Evolutionary conservation across 768 basidiomycete genomes (phyloP).

Genomic region (Russula vinacea): DNA sequence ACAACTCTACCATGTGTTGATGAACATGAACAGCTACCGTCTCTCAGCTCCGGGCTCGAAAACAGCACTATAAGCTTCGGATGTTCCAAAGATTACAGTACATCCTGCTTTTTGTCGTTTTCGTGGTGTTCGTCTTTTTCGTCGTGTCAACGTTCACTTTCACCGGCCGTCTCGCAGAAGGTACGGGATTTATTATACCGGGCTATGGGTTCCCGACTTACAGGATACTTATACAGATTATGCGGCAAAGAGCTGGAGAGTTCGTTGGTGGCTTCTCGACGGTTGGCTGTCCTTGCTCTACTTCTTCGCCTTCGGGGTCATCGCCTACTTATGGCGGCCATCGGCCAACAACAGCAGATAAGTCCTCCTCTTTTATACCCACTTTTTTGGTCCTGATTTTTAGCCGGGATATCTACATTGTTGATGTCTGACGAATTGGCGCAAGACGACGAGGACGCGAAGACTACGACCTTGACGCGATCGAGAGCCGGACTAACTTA

Average conservation of each 20-base stretch:
- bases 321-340: conserved; percentile 92
- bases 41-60: conserved; percentile 75
- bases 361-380: conserved; percentile 37
- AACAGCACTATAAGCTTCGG: conserved; percentile 78
- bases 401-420: conserved; percentile 53
- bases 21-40: conserved; percentile 67
- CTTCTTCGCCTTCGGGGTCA: conserved; percentile 70
- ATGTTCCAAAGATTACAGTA: conserved; percentile 89
- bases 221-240: conserved; percentile 57
- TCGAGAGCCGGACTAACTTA: conserved; percentile 53
- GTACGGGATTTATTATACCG: conserved; percentile 40
- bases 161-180: conserved; percentile 87
- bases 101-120: conserved; percentile 76
- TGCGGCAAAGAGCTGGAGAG: conserved; percentile 83
- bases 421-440: conserved; percentile 97
- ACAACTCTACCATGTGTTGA: conserved; percentile 7
- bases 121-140: conserved; percentile 85
- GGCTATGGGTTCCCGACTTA: not conserved
- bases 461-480: conserved; percentile 81
- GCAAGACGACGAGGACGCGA: conserved; percentile 94
- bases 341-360: conserved; percentile 85
- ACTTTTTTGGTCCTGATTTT: conserved; percentile 28
- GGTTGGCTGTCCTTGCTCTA: conserved; percentile 92
- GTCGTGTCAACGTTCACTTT: conserved; percentile 89
- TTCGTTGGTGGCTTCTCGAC: conserved; percentile 95